Evolutionary conservation across 306 rosid species (phyloP).

Genomic region (Elaeagnus macrophylla): DNA sequence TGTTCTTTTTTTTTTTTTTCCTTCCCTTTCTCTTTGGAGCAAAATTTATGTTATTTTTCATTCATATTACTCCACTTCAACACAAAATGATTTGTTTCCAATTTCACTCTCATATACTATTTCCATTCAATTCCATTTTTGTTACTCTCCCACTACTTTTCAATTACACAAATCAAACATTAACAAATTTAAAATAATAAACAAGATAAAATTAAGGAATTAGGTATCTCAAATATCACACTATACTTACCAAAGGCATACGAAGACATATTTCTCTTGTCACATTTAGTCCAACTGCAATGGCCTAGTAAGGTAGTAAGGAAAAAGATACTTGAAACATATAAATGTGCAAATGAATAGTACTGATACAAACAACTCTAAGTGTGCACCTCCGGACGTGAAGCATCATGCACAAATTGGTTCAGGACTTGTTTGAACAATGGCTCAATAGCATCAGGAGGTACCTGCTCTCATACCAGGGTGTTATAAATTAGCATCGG

Average conservation of each 20-base stretch:
- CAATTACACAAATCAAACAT: neutral
- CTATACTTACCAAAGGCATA: conserved; percentile 71
- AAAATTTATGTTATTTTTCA: no score
- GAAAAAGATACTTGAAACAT: conserved; percentile 18
- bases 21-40: no score
- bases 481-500: neutral
- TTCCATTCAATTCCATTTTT: no score
- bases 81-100: no score
- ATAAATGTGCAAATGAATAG: conserved; percentile 7
- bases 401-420: conserved; percentile 81
- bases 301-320: conserved; percentile 45
- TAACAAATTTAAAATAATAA: no score
- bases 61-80: no score
- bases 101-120: no score
- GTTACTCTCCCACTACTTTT: no score
- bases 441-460: conserved; percentile 83
- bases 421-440: conserved; percentile 75
- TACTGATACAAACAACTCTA: conserved; percentile 4
- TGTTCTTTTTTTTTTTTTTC: no score
- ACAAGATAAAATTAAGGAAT: conserved; percentile 4
- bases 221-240: conserved; percentile 10
- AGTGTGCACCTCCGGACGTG: conserved; percentile 77
- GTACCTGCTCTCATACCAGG: conserved; percentile 43
- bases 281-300: conserved; percentile 81
- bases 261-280: conserved; percentile 76